Base-by-base conservation (phyloP, 2,329 filamentous ascomycete species). In the Nemania diffusa region DNA sequence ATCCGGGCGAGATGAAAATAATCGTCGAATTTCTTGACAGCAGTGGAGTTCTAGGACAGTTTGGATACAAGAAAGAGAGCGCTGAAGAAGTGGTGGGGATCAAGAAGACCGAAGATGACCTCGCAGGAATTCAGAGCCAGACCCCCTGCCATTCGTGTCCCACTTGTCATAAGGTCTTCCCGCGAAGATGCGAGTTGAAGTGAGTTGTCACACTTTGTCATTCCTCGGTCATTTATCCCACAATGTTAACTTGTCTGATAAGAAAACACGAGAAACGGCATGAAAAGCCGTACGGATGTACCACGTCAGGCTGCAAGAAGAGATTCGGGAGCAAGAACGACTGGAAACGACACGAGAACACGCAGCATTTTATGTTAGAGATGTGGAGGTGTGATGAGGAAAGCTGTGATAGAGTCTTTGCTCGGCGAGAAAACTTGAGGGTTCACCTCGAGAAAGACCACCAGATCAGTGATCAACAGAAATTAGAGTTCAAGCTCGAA, bases 241-340 rank as follows among this genome's bases (percentile, higher is more conserved):
- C 9, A 48, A 34, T 58, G 22, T 50, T 77, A 76, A 67, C 81
- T 46, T 29, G 20, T 15, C 13, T 27, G 11, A 29, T 65, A 95
- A 40, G 92, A 71, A 97, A 97, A 78, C 94, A 97, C 77, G 83
- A 88, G 78, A 95, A 93, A 76, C 88, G 94, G 1, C 94, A 97
- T 77, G 85, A 87, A 7, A 90, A 89, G 71, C 94, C 93, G 0
- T 97, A 95, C 69, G 90, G 89, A 13, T 97, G 94, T 78, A 97
- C 93, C 0, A 92, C 90, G 70, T 79, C 83, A 8, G 79, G 81
- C 32, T 97, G 94, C 74, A 78, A 80, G 56, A 94, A 93, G 75
- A 83, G 77, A 0, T 97, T 97, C 72, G 94, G 94, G n/a, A 94
- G 92, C 78, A 97, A 97, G 76, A 94, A 93, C 66, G 94, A 97